Evolutionary conservation across 441 rosid genomes (phyloP), one percentile per base, ranked within the genome.

Genomic region (Arabidopsis lyrata): DNA sequence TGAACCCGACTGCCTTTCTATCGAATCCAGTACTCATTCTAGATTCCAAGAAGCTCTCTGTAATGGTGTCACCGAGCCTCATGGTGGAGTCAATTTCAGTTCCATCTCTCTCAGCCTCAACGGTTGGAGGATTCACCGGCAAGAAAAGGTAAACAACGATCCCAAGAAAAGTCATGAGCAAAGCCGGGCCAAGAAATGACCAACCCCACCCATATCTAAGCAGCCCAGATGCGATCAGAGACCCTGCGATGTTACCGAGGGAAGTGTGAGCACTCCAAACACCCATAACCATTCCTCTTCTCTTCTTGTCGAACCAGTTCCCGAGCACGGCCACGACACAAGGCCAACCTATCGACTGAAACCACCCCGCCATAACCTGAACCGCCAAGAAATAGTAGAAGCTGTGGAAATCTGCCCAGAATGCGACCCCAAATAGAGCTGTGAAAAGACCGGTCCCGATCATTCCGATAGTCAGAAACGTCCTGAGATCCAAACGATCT

Each of bases 251-350:
- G 83, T 92, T 95, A 69, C 99, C 99, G 0, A 92, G 59, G 9
- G 97, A 95, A n/a, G 97, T 95, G 63, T 95, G 97, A 61, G 99
- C 95, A 85, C 91, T 95, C 97, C 99, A 92, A 64, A 92, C 84
- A 27, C 99, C 99, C 99, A 92, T 92, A 29, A 95, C 85, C 72
- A 95, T 74, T 8, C 99, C 99, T 83, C 99, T 86, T 74, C 90
- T 95, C 64, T 81, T 87, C 83, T 92, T 95, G 45, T 93, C 91
- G 52, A 86, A 95, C 99, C 99, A 95, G 20, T 92, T 90, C 1
- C 97, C 98, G 4, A 95, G 88, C 27, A 90, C 96, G 5, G 99
- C 98, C 56, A 95, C 99, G 29, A 95, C 96, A 3, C 96, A 95
- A 66, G 99, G 99, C 99, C 99, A 92, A 15, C 99, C 97, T 5